phyloP scores from a whole-genome alignment of 306 rosid species.

The Vicia sativa region DNA sequence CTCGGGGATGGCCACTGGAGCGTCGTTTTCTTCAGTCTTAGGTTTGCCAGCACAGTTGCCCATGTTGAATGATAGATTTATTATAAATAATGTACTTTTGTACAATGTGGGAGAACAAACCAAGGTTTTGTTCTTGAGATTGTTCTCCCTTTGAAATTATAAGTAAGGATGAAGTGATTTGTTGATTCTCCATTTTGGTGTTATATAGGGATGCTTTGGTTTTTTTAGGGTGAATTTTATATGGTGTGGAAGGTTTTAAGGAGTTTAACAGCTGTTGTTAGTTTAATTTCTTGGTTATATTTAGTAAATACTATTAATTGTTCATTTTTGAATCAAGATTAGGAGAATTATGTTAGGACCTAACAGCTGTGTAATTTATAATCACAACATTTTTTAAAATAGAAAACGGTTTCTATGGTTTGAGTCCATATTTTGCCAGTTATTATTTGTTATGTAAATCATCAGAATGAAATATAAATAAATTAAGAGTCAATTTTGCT shows the following conservation, averaged over 20 bases:
- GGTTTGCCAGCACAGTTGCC: conserved; percentile 48
- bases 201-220: conserved; percentile 29
- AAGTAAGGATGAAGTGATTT: not conserved
- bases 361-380: conserved; percentile 33
- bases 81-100: not conserved
- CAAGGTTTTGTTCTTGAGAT: conserved; percentile 22
- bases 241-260: conserved; percentile 39
- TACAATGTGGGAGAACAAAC: conserved; percentile 23
- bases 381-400: conserved; percentile 17
- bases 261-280: conserved; percentile 21
- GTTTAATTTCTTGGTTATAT: conserved; percentile 12
- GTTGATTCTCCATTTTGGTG: not conserved
- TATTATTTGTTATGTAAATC: not conserved
- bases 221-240: not conserved
- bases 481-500: no score
- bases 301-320: conserved; percentile 22
- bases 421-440: not conserved
- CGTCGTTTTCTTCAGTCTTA: conserved; percentile 35
- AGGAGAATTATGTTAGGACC: not conserved
- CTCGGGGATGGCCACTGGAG: conserved; percentile 30
- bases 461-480: no score
- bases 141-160: conserved; percentile 6
- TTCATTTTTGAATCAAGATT: not conserved
- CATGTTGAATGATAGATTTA: conserved; percentile 27
- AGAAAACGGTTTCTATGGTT: conserved; percentile 2